These are phyloP conservation scores for Ophiostoma australiae DNA, from an alignment of 2,329 filamentous ascomycete genomes.

Conservation along the genomic window DNA sequence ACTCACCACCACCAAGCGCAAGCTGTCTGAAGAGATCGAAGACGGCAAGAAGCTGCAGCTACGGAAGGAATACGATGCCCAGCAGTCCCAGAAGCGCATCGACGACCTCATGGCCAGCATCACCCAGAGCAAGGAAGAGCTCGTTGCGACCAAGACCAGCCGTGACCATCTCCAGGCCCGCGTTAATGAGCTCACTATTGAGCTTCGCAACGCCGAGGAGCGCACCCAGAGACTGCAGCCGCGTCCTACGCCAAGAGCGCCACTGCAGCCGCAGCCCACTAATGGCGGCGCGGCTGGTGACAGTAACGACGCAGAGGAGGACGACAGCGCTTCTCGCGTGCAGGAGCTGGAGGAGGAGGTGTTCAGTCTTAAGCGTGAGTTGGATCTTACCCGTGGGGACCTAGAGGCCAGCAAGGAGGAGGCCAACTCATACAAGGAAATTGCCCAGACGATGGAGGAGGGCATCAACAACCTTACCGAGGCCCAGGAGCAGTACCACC, in stretches of 20 bases:
- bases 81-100: constrained; percentile 83
- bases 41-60: constrained; percentile 77
- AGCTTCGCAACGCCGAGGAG: constrained; percentile 85
- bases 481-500: constrained; percentile 79
- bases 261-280: constrained; percentile 37
- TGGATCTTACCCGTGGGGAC: constrained; percentile 75
- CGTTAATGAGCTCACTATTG: constrained; percentile 82
- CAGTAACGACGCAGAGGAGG: constrained; percentile 32
- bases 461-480: constrained; percentile 73
- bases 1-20: constrained; percentile 71
- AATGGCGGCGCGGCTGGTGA: constrained; percentile 36
- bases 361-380: constrained; percentile 77
- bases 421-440: constrained; percentile 80
- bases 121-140: constrained; percentile 76
- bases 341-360: constrained; percentile 81
- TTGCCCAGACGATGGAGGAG: constrained; percentile 83
- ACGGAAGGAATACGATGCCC: constrained; percentile 83
- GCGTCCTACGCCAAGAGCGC: constrained; percentile 62
- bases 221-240: constrained; percentile 75
- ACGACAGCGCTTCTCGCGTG: constrained; percentile 48
- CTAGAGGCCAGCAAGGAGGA: constrained; percentile 76
- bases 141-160: constrained; percentile 78
- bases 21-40: constrained; percentile 75
- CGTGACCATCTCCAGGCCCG: constrained; percentile 83
- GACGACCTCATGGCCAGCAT: constrained; percentile 83